Base-by-base conservation (phyloP, 192 early-diverging fungal species). In the Coemansia sp. region DNA sequence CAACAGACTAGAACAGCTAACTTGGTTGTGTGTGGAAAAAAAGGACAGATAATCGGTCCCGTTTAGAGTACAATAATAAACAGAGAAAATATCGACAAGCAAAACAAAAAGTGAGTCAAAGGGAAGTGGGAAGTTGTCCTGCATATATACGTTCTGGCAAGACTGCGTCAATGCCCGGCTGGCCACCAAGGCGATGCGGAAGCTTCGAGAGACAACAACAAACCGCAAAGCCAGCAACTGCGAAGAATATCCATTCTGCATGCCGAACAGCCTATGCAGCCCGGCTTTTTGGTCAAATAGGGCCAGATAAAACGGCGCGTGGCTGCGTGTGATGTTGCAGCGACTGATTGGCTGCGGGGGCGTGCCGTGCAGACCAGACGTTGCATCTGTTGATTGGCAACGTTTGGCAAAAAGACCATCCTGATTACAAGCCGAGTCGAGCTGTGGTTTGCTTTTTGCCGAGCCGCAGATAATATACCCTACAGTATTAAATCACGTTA, bases 371-470 rank as follows among this genome's bases (percentile, higher is more conserved):
- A 14, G 40, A 25, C 51, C 42, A 28, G 67, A 75, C 73, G 73
- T 75, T 58, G 67, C 68, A 64, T 48, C 16, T 29, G 48, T 6
- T 66, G 67, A 69, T 69, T 75, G 68, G 63, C 52, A 32, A 25
- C 38, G 31, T 60, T 31, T 17, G 32, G 32, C 32, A 18, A 25
- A 20, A 33, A 58, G 16, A 38, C 42, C 42, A 16, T 45, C 42
- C n/a, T n/a, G n/a, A n/a, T n/a, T n/a, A n/a, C n/a, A n/a, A n/a
- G n/a, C n/a, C n/a, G 59, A 25, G 59, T 25, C 59, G 59, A 60
- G 59, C 59, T 40, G 59, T 31, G 55, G 32, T 64, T 36, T 36
- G 5, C 34, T 30, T 25, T 29, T 18, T 29, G 32, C 51, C 64
- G 54, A 36, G 54, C n/a, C 40, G 14, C 30, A 45, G 8, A 45